Evolutionary conservation across 176 grass and related monocot genomes (phyloP).

Genomic region (Oryza australiensis): DNA sequence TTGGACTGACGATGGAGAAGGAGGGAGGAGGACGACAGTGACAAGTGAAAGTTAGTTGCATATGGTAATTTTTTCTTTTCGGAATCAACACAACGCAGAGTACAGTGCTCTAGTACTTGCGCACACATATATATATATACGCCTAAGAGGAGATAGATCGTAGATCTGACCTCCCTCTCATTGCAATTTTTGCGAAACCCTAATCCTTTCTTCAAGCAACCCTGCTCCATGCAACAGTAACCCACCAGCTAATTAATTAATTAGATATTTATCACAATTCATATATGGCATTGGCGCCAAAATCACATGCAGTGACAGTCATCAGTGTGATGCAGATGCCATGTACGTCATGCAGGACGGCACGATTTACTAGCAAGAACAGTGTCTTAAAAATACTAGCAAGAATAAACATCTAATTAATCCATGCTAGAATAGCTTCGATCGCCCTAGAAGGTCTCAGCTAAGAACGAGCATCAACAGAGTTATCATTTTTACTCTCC

Average conservation of each 20-base stretch:
- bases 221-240: not conserved
- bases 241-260: not conserved
- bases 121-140: not conserved
- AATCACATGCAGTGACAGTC: not conserved
- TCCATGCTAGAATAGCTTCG: not conserved
- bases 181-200: not conserved
- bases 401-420: not conserved
- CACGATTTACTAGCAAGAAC: not conserved
- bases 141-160: slow-evolving; percentile 11
- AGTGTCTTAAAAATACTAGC: too few relatives aligned
- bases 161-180: slow-evolving; percentile 24
- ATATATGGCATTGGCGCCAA: not conserved
- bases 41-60: slow-evolving; percentile 48
- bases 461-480: too few relatives aligned
- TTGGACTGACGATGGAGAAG: slow-evolving; percentile 1
- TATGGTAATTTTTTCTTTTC: slow-evolving; percentile 29
- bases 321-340: not conserved
- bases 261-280: not conserved
- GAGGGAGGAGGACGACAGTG: slow-evolving; percentile 29
- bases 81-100: not conserved
- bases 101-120: slow-evolving; percentile 35
- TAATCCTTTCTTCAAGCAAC: not conserved
- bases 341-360: not conserved
- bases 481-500: too few relatives aligned
- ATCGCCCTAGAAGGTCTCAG: too few relatives aligned